These are phyloP conservation scores for Ophiosphaerella korrae DNA, from an alignment of 2,329 filamentous ascomycete genomes.

Conservation along the genomic window DNA sequence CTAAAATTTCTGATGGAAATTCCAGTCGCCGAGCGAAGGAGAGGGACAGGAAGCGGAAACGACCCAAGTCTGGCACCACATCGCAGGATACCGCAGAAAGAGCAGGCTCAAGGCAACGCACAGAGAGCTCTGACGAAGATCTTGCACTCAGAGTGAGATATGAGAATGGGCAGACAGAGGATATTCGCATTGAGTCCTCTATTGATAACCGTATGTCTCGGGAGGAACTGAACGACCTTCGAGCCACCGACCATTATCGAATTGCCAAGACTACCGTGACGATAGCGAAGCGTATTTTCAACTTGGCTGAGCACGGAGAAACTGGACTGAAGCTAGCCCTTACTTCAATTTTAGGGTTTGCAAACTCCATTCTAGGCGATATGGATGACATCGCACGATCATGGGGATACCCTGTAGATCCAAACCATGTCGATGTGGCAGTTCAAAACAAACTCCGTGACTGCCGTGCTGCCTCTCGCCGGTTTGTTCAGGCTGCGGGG, in stretches of 20 bases:
- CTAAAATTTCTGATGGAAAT: constrained; percentile 19
- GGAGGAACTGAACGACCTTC: constrained; percentile 54
- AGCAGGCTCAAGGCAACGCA: constrained; percentile 55
- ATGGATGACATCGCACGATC: constrained; percentile 62
- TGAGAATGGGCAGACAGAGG: constrained; percentile 64
- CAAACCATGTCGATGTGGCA: constrained; percentile 57
- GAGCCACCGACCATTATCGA: constrained; percentile 59
- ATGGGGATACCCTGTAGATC: constrained; percentile 66
- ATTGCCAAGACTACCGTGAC: constrained; percentile 62
- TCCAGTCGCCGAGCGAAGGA: constrained; percentile 31
- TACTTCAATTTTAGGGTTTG: constrained; percentile 45
- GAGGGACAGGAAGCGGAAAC: constrained; percentile 61
- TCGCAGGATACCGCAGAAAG: constrained; percentile 49
- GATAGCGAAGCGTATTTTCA: constrained; percentile 62
- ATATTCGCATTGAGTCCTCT: constrained; percentile 56
- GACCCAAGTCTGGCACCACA: constrained; percentile 49
- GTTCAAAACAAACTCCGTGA: constrained; percentile 62
- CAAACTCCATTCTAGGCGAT: constrained; percentile 54
- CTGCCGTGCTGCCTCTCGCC: constrained; percentile 60
- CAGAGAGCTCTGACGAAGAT: constrained; percentile 51
- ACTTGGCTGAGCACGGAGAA: constrained; percentile 44
- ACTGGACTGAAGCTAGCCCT: constrained; percentile 52
- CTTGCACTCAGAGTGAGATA: constrained; percentile 63
- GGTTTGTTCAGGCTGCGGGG: constrained; percentile 67
- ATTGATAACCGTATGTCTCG: constrained; percentile 36